Evolutionary conservation across 139 green algal genomes (phyloP).

Genomic region (Protoeuglena noctilucae): DNA sequence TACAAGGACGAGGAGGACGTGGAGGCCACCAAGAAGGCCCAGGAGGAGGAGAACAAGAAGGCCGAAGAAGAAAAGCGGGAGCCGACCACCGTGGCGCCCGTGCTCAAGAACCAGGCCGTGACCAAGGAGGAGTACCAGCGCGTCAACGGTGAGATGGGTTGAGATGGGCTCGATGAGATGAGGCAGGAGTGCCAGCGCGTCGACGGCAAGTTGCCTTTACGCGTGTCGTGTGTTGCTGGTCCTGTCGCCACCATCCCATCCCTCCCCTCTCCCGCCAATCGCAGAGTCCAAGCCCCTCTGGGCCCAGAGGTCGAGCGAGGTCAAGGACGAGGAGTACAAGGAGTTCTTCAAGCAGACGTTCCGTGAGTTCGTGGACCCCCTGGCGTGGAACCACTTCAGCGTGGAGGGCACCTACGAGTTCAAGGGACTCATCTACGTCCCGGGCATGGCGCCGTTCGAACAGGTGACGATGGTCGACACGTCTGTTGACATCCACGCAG

Average conservation of each 20-base stretch:
- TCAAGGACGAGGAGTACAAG: conserved; percentile 78
- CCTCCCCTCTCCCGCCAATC: too few relatives aligned
- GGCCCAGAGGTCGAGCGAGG: conserved; percentile 54
- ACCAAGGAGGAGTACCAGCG: not conserved
- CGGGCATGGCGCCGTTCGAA: conserved; percentile 95
- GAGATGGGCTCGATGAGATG: too few relatives aligned
- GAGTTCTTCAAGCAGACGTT: conserved; percentile 87
- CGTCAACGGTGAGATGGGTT: conserved; percentile 1
- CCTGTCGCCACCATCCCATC: not conserved
- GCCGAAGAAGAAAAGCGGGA: conserved; percentile 48
- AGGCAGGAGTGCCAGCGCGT: too few relatives aligned
- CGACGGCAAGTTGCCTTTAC: too few relatives aligned
- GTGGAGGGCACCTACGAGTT: conserved; percentile 98
- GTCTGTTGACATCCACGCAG: too few relatives aligned
- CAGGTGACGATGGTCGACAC: too few relatives aligned
- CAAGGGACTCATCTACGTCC: conserved; percentile 77
- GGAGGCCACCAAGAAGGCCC: conserved; percentile 54
- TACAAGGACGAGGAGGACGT: conserved; percentile 50
- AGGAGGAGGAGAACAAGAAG: conserved; percentile 53
- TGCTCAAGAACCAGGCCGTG: conserved; percentile 75
- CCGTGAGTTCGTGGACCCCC: conserved; percentile 63
- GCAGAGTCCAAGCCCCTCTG: conserved; percentile 95
- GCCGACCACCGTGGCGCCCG: conserved; percentile 45
- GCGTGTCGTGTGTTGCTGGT: too few relatives aligned
- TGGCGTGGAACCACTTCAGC: conserved; percentile 65